phyloP scores from a whole-genome alignment of 495 filamentous ascomycete species.

The Clavariopsis aquatica region DNA sequence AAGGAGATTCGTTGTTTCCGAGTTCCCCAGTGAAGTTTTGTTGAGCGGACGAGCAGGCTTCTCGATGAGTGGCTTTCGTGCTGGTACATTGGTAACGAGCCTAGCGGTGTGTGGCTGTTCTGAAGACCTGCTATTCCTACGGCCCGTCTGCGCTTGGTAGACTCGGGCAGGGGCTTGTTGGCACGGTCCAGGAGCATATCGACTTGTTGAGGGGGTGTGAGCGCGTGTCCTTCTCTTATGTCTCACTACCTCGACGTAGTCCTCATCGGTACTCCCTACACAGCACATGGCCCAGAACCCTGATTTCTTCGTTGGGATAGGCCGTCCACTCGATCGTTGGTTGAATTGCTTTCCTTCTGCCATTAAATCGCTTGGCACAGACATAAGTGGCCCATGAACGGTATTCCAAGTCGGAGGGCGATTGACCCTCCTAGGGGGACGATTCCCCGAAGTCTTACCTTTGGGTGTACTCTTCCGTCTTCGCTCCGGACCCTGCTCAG shows the following conservation, averaged over 20 bases:
- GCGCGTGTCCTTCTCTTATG: slow-evolving; percentile 39
- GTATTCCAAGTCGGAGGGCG: slow-evolving; percentile 45
- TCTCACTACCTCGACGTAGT: slow-evolving; percentile 47
- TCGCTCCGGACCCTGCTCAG: neutral
- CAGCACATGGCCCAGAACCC: slow-evolving; percentile 43
- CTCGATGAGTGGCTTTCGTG: slow-evolving; percentile 28
- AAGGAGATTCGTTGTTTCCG: slow-evolving; percentile 53
- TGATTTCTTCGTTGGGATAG: slow-evolving; percentile 36
- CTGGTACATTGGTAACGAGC: slow-evolving; percentile 17
- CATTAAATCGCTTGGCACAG: slow-evolving; percentile 39
- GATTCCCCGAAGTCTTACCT: slow-evolving; percentile 31
- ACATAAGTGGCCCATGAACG: slow-evolving; percentile 46
- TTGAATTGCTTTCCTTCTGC: slow-evolving; percentile 10
- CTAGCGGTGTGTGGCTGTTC: neutral
- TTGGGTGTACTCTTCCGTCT: slow-evolving; percentile 33
- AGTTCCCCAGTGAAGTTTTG: slow-evolving; percentile 48
- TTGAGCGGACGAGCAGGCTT: slow-evolving; percentile 38
- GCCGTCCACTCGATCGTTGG: slow-evolving; percentile 8
- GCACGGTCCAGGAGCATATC: slow-evolving; percentile 16
- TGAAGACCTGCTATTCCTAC: neutral
- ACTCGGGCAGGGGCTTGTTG: slow-evolving; percentile 9
- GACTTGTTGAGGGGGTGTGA: slow-evolving; percentile 4
- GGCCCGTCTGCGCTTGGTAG: neutral
- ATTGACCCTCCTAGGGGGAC: slow-evolving; percentile 18
- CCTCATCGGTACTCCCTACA: slow-evolving; percentile 37